Evolutionary conservation across 352 stramenopile species (phyloP).

Genomic region (Aphanomyces stellatus): DNA sequence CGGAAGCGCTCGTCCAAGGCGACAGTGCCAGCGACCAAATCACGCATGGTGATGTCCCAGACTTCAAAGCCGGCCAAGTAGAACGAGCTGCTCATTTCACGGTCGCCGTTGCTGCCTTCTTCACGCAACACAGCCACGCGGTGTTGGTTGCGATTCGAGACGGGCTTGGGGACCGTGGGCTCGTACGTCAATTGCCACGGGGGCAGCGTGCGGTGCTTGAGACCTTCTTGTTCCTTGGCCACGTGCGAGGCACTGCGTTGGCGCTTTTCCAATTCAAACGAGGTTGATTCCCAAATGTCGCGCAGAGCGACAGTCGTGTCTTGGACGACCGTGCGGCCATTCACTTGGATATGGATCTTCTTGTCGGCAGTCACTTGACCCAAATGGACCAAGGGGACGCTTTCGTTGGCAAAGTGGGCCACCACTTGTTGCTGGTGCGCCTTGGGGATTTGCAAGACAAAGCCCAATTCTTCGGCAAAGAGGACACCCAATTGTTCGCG

Average conservation of each 20-base stretch:
- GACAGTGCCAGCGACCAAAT: conserved; percentile 89
- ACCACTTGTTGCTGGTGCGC: conserved; percentile 60
- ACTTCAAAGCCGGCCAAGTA: conserved; percentile 95
- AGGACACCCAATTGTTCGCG: conserved; percentile 69
- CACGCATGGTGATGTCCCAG: conserved; percentile 97
- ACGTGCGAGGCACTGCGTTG: conserved; percentile 97
- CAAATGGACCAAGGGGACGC: conserved; percentile 84
- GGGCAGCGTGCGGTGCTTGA: conserved; percentile 82
- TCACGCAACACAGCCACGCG: conserved; percentile 96
- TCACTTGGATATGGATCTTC: conserved; percentile 86
- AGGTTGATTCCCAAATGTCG: conserved; percentile 98
- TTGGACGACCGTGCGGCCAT: conserved; percentile 68
- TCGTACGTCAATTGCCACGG: conserved; percentile 87
- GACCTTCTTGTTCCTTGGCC: conserved; percentile 86
- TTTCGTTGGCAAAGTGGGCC: conserved; percentile 70
- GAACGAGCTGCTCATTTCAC: conserved; percentile 98
- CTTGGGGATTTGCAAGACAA: conserved; percentile 93
- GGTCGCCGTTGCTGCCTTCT: conserved; percentile 98
- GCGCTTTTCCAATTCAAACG: conserved; percentile 96
- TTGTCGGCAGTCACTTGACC: conserved; percentile 77
- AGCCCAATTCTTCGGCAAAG: conserved; percentile 96
- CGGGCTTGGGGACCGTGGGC: conserved; percentile 55
- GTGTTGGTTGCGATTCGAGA: conserved; percentile 80
- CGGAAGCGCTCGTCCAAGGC: conserved; percentile 91
- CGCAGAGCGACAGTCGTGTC: conserved; percentile 81